Evolutionary conservation across 495 filamentous ascomycete genomes (phyloP), one percentile per base, ranked within the genome.

Genomic region (Jackrogersella multiformis): DNA sequence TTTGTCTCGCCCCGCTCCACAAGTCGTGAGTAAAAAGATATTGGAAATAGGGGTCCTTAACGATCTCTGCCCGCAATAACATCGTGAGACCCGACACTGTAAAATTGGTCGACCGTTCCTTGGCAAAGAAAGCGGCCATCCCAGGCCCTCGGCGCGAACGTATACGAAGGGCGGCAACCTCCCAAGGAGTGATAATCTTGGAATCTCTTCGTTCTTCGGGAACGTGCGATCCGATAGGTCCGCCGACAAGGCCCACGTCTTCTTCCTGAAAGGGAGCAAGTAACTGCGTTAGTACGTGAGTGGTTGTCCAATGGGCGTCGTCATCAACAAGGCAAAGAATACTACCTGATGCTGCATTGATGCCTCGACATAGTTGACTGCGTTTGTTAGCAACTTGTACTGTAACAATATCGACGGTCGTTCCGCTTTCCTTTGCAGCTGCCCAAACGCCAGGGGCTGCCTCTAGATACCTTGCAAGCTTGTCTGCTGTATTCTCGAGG

Each of bases 41-140:
- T 16, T 72, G 69, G 32, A 74, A 74, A 0, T 57, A 66, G 2
- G 59, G 39, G 5, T 72, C 69, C 32, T 30, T 34, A 0, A 64
- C 58, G 0, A 72, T 58, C 10, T 54, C 59, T 7, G 57, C 36
- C 5, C 69, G 56, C 2, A 74, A 16, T 4, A 69, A 26, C 68
- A 72, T 69, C 0, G 69, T 74, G 5, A 68, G 69, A 5, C 72
- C 72, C 0, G 65, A 69, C 0, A 74, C 45, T 0, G 65, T 74
- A 39, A 74, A 74, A 15, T 69, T 68, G 0, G 69, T 72, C 6
- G 72, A 74, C 4, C 62, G 23, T 8, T 74, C 72, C 1, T 28
- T 32, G 0, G 26, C 59, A 12, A 35, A 72, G 23, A 72, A 74
- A 0, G 57, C 69, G 5, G 30, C 55, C 49, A 67, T 69, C 0